These are phyloP conservation scores for Aspergillus quadricinctus DNA, from an alignment of 2,329 filamentous ascomycete genomes.

Conservation along the genomic window DNA sequence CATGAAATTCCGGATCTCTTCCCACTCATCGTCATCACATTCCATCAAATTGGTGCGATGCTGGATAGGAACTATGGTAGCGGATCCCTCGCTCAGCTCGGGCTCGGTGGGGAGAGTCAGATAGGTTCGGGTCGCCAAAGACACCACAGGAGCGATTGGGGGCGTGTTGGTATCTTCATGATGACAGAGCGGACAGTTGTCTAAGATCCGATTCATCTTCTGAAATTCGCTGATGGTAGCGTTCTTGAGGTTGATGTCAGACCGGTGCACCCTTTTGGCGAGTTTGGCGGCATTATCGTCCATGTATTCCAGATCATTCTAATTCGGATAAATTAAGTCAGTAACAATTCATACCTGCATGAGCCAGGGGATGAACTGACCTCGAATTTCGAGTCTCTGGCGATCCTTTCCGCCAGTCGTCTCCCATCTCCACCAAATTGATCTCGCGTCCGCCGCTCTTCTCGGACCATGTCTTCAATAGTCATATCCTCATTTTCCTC, in stretches of 20 bases:
- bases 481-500: constrained; percentile 93
- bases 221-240: constrained; percentile 83
- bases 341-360: constrained; percentile 1
- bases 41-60: constrained; percentile 90
- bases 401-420: constrained; percentile 84
- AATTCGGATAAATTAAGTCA: constrained; percentile 12
- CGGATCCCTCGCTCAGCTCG: constrained; percentile 76
- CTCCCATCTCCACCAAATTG: constrained; percentile 74
- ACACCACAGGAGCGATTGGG: constrained; percentile 79
- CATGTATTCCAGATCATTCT: constrained; percentile 90
- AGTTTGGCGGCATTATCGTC: constrained; percentile 93
- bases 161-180: constrained; percentile 77
- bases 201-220: constrained; percentile 79
- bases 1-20: constrained; percentile 99
- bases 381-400: constrained; percentile 86
- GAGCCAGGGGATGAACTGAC: constrained; percentile 32
- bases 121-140: constrained; percentile 79
- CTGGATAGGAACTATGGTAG: constrained; percentile 82
- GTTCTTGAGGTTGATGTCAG: constrained; percentile 81
- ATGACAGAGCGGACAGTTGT: constrained; percentile 84
- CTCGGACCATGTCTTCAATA: constrained; percentile 93
- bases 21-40: constrained; percentile 99
- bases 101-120: constrained; percentile 87
- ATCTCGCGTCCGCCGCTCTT: constrained; percentile 80
- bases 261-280: constrained; percentile 80